Evolutionary conservation across 371 early-diverging fungal genomes (phyloP).

Genomic region (Mortierella polycephala): DNA sequence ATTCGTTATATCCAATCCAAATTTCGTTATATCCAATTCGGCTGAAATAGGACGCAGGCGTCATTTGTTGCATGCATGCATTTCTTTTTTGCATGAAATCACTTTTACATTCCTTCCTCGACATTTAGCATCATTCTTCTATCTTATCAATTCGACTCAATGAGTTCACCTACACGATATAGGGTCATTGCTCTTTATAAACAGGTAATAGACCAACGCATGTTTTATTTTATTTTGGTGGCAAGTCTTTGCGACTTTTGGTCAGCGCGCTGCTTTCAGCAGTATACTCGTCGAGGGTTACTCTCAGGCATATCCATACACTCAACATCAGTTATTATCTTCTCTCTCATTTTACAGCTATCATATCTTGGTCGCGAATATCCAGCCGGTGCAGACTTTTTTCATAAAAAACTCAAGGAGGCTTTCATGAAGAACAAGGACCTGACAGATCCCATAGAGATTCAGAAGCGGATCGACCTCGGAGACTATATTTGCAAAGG

Average conservation of each 20-base stretch:
- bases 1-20: too few species aligned
- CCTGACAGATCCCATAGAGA: slow-evolving; percentile 63
- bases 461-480: slow-evolving; percentile 68
- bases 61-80: background rate
- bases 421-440: slow-evolving; percentile 76
- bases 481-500: slow-evolving; percentile 76
- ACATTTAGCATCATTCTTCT: background rate
- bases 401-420: slow-evolving; percentile 66
- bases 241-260: background rate
- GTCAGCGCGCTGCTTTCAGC: too few species aligned
- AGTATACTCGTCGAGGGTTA: too few species aligned
- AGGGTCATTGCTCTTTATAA: slow-evolving; percentile 65
- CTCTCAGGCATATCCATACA: too few species aligned
- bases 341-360: slow-evolving; percentile 46
- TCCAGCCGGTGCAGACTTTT: slow-evolving; percentile 68
- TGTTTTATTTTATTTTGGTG: background rate
- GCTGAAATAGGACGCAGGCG: too few species aligned
- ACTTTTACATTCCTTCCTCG: background rate
- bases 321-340: background rate
- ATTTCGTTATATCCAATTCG: too few species aligned
- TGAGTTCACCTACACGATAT: slow-evolving; percentile 55
- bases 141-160: background rate
- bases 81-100: background rate
- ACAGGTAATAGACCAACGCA: slow-evolving; percentile 48
- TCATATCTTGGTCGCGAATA: slow-evolving; percentile 72